Percentiles rank a stretch among this genome's conserved stretches.
Conservation (phyloP, 2,329 filamentous ascomycete species). For the Penicillium polonicum region DNA sequence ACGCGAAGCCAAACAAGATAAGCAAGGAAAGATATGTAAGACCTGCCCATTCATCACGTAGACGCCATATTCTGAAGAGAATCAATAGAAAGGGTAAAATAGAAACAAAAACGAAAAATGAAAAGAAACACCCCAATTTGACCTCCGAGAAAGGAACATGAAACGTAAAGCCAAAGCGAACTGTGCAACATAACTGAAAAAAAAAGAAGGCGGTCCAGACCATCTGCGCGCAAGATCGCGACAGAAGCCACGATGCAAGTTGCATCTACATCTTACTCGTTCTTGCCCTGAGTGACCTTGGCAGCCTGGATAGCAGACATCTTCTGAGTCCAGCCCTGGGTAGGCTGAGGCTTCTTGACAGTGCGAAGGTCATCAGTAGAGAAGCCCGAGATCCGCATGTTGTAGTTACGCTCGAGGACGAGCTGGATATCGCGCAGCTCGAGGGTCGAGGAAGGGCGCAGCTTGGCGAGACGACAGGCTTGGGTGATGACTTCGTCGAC, state of each 20-base stretch:
- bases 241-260: neutral
- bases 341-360: constrained; percentile 88
- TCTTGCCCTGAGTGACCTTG: constrained; percentile 61
- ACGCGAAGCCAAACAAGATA: neutral
- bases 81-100: constrained; percentile 4
- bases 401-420: constrained; percentile 79
- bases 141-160: neutral
- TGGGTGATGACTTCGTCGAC: constrained; percentile 85
- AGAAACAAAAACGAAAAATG: neutral
- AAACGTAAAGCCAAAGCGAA: neutral
- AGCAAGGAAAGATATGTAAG: constrained; percentile 1
- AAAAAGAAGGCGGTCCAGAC: neutral
- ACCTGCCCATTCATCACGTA: constrained; percentile 7
- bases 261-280: constrained; percentile 31
- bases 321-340: constrained; percentile 87
- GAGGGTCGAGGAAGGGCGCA: constrained; percentile 83
- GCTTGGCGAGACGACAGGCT: constrained; percentile 88
- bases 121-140: constrained; percentile 1
- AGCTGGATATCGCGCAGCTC: constrained; percentile 86
- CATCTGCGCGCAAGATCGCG: neutral
- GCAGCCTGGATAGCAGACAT: constrained; percentile 95
- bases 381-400: constrained; percentile 91
- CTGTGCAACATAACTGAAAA: neutral
- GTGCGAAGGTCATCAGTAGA: constrained; percentile 91
- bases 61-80: constrained; percentile 6